phyloP scores from a whole-genome alignment of 208 protist genomes.

The Willaertia magna region DNA sequence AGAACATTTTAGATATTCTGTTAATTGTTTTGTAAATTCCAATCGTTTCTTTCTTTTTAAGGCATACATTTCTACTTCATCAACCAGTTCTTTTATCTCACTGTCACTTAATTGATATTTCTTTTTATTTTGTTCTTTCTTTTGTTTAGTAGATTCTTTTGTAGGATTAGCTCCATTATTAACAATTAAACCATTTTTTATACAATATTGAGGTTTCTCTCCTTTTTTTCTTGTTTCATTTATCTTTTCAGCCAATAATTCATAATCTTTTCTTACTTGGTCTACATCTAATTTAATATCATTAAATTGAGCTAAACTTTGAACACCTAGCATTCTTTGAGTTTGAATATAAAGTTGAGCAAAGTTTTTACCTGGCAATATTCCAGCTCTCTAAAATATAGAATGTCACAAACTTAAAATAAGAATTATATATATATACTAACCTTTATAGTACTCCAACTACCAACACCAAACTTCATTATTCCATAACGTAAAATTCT shows the following conservation, averaged over 20 bases:
- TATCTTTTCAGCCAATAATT: not conserved
- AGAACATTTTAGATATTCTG: not conserved
- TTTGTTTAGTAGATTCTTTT: not conserved
- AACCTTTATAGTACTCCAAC: conserved; percentile 20
- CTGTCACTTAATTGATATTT: not conserved
- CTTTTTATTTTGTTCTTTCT: not conserved
- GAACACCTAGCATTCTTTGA: conserved; percentile 28
- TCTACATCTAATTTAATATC: not conserved
- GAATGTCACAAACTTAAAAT: not conserved
- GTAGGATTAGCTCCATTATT: conserved; percentile 19
- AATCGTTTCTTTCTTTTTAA: not conserved
- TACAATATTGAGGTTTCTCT: not conserved
- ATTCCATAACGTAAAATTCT: conserved; percentile 22
- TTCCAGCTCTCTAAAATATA: not conserved
- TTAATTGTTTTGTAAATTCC: not conserved
- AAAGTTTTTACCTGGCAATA: conserved; percentile 16
- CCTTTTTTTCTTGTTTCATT: not conserved
- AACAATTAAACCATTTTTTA: conserved; percentile 28
- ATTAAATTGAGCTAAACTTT: conserved; percentile 10
- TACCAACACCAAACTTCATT: conserved; percentile 33
- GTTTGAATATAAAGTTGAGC: conserved; percentile 27
- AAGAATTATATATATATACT: not conserved
- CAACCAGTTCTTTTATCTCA: not conserved
- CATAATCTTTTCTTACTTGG: not conserved
- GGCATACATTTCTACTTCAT: not conserved